A percentile compares a stretch with the other conserved stretches of the same genome.
Conservation (phyloP, 306 rosid species). For the Amphicarpaea edgeworthii region DNA sequence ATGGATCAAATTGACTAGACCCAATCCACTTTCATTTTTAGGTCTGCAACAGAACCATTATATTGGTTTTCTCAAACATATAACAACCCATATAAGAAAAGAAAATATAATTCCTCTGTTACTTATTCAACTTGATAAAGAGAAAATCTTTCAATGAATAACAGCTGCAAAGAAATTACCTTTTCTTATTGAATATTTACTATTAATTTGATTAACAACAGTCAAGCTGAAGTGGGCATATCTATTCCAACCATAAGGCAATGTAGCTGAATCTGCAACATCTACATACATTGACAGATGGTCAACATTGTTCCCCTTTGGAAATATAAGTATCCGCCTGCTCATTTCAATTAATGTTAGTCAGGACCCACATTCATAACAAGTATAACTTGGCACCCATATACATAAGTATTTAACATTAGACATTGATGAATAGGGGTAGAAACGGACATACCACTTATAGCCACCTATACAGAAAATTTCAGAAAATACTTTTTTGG, state of each 20-base stretch:
- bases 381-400: not conserved
- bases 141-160: constrained; percentile 12
- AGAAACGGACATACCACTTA: constrained; percentile 56
- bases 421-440: not conserved
- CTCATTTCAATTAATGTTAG: constrained; percentile 1
- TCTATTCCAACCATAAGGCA: constrained; percentile 88
- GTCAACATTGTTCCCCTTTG: constrained; percentile 78
- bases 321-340: constrained; percentile 79
- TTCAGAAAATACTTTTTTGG: constrained; percentile 67
- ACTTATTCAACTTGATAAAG: constrained; percentile 11
- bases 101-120: not conserved
- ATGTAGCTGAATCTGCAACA: constrained; percentile 64
- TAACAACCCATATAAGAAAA: not conserved
- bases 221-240: constrained; percentile 73
- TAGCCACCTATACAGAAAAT: constrained; percentile 65
- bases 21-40: too few relatives aligned
- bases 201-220: constrained; percentile 70
- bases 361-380: not conserved
- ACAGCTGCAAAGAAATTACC: constrained; percentile 52
- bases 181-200: constrained; percentile 68
- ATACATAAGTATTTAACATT: constrained; percentile 4
- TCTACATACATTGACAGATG: constrained; percentile 84
- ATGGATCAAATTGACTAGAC: too few relatives aligned
- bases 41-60: not conserved
- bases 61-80: not conserved